These are phyloP conservation scores for Fusarium sp. DNA, from an alignment of 2,329 filamentous ascomycete species.

Conservation along the genomic window DNA sequence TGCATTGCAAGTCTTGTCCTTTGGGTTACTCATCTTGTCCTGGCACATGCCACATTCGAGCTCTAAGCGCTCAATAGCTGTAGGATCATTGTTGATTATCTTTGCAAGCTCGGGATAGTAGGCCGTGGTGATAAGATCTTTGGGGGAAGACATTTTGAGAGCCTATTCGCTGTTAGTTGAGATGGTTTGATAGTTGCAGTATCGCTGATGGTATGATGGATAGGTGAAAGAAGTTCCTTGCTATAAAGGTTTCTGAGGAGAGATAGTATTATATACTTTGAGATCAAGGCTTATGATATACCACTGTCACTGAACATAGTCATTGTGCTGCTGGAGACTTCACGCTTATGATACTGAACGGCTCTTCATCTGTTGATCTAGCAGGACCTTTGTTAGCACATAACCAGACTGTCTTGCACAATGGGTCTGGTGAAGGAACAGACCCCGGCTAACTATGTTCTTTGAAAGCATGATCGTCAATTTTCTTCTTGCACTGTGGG, in stretches of 20 bases:
- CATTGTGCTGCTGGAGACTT: rapidly evolving
- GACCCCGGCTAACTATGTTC: neutral
- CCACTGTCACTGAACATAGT: neutral
- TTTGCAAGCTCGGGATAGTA: neutral
- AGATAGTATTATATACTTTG: neutral
- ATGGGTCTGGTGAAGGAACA: too few species aligned
- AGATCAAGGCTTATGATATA: rapidly evolving
- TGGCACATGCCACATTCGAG: slow-evolving; percentile 6
- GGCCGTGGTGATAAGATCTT: neutral
- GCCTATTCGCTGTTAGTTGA: neutral
- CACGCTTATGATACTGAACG: neutral
- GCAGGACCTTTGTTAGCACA: neutral
- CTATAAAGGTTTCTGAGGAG: rapidly evolving
- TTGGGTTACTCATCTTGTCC: neutral
- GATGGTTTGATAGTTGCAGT: neutral
- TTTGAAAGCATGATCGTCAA: neutral
- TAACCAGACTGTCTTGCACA: neutral
- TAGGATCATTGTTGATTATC: neutral
- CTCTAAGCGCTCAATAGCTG: neutral
- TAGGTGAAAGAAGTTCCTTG: neutral
- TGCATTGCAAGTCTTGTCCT: neutral
- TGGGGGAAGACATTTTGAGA: neutral
- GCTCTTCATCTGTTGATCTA: neutral
- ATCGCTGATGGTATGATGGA: neutral
- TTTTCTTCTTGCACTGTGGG: neutral